These are phyloP conservation scores for Lachancea sp. DNA, from an alignment of 805 yeast species.

Conservation along the genomic window DNA sequence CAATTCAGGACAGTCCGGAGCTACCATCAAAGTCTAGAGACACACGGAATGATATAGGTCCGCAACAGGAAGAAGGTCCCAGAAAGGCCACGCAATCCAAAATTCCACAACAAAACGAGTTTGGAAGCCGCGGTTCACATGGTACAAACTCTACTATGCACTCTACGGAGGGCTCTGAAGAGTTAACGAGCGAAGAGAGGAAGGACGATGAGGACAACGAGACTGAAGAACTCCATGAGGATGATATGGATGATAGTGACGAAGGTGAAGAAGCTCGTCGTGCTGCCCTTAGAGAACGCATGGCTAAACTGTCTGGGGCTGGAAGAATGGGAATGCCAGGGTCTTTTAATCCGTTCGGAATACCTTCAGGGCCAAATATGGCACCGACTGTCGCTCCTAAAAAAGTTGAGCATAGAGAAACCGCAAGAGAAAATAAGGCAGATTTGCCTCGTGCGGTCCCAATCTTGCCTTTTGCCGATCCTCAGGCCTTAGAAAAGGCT, in stretches of 20 bases:
- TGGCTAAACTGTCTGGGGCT: slow-evolving; percentile 91
- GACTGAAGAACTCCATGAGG: slow-evolving; percentile 31
- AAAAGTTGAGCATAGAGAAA: slow-evolving; percentile 12
- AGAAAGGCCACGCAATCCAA: slow-evolving; percentile 1
- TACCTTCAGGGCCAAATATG: slow-evolving; percentile 24
- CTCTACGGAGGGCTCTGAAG: not conserved
- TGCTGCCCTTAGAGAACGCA: slow-evolving; percentile 75
- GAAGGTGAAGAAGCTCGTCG: slow-evolving; percentile 74
- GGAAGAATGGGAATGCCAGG: slow-evolving; percentile 58
- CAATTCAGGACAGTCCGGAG: slow-evolving; percentile 1
- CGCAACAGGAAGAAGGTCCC: not conserved
- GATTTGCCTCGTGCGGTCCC: slow-evolving; percentile 40
- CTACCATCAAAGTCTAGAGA: not conserved
- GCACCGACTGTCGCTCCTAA: slow-evolving; percentile 23
- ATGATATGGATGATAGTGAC: slow-evolving; percentile 46
- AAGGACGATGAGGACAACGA: slow-evolving; percentile 14
- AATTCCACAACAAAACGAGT: too few species aligned
- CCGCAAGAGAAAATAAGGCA: slow-evolving; percentile 10
- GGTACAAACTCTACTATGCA: not conserved
- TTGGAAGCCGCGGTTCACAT: too few species aligned
- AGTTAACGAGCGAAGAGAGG: not conserved
- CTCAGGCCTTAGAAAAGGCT: slow-evolving; percentile 30
- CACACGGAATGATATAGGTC: not conserved
- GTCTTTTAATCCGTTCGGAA: slow-evolving; percentile 40
- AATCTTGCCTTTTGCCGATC: slow-evolving; percentile 46